Evolutionary conservation across 768 basidiomycete species (phyloP), one percentile per base, ranked within the genome.

Genomic region (Tricholoma flavovirens): DNA sequence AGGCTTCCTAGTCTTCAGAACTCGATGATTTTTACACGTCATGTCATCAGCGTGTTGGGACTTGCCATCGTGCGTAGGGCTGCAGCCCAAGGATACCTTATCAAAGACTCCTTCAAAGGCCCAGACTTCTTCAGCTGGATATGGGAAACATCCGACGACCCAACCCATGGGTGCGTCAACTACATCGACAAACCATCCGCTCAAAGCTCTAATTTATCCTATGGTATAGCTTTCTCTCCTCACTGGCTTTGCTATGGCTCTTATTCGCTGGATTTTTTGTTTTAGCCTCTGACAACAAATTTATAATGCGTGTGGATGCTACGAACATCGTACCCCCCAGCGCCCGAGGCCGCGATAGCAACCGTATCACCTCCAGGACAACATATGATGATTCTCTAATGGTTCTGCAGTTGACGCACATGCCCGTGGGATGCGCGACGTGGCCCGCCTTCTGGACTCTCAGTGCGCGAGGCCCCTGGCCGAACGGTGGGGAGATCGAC

Each of bases 401-500:
- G 12, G 69, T 86, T 8, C 69, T 85, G 42, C 81, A 84, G 57
- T 53, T 85, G 24, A 48, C 63, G 35, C 84, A 86, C 64, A 86
- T 86, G 81, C 84, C 84, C 1, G 65, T 71, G 54, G 84, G 84
- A 22, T 83, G 81, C 54, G 69, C 64, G 22, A 82, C 82, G 15
- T 86, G 84, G 84, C 83, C 84, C 2, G 83, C 84, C 1, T 84
- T 79, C 63, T 85, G 84, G 84, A 79, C 81, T 33, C 54, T 79
- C 56, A 82, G 81, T 59, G 48, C 65, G 55, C 51, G 60, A 19
- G 79, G 80, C 0, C 81, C 78, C 5, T 86, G 84, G 84, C 84
- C 86, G 0, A 42, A 70, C 2, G 80, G 79, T n/a, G 83, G 83
- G 4, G 83, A 84, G 60, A 79, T 83, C 32, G 82, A 83, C 64